Percentiles rank a stretch among this genome's conserved stretches.
These are phyloP conservation scores for Hypholoma fasciculare DNA, from an alignment of 768 basidiomycete species.

Conservation along the genomic window DNA sequence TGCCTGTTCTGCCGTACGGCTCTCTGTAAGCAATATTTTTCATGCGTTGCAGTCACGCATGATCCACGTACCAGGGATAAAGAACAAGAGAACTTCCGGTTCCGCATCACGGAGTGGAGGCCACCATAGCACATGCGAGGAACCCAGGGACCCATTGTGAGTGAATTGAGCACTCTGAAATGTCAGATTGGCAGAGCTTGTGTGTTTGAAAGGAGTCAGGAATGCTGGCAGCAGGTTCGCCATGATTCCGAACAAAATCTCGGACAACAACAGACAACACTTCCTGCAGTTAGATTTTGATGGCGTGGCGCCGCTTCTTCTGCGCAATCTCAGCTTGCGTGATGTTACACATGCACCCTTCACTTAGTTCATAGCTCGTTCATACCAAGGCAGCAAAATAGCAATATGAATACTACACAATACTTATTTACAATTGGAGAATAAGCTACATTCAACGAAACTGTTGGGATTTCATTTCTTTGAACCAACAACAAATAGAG, in stretches of 20 bases:
- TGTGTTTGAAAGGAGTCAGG: not conserved
- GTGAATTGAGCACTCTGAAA: conserved; percentile 35
- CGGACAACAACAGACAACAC: too few relatives aligned
- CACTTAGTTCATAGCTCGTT: too few relatives aligned
- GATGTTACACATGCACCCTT: too few relatives aligned
- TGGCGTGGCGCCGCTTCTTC: too few relatives aligned
- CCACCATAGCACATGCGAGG: conserved; percentile 58
- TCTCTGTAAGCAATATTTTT: not conserved
- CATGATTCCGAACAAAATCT: not conserved
- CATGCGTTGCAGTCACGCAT: not conserved
- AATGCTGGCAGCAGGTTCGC: not conserved
- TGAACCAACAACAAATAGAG: not conserved
- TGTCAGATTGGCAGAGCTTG: not conserved
- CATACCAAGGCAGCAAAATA: too few relatives aligned
- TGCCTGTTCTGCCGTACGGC: conserved; percentile 31
- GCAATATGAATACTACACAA: too few relatives aligned
- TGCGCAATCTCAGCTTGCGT: too few relatives aligned
- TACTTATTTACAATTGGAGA: not conserved
- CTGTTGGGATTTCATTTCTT: not conserved
- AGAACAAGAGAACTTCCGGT: conserved; percentile 39
- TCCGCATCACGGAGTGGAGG: conserved; percentile 23
- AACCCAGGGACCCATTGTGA: conserved; percentile 37
- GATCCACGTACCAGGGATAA: conserved; percentile 44
- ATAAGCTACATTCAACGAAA: not conserved
- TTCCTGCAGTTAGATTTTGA: too few relatives aligned